These are phyloP conservation scores for Solanum habrochaites DNA, from an alignment of 257 asterid genomes.

Conservation along the genomic window DNA sequence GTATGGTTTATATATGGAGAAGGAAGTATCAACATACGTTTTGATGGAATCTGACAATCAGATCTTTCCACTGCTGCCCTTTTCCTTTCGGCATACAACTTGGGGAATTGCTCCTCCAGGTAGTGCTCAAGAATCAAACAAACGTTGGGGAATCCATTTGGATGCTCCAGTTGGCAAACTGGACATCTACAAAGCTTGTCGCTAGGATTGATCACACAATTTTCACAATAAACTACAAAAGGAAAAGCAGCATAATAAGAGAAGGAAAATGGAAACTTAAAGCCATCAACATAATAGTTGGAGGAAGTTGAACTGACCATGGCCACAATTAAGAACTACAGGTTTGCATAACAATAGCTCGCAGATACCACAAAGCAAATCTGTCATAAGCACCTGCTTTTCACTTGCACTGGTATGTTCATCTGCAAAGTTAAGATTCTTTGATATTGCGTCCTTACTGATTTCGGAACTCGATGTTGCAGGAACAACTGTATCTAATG, in stretches of 20 bases:
- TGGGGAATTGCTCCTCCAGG: constrained; percentile 38
- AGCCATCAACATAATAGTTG: neutral
- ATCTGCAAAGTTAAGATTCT: constrained; percentile 1
- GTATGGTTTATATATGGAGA: neutral
- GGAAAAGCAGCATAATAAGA: constrained; percentile 8
- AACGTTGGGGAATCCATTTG: constrained; percentile 44
- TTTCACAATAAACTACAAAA: constrained; percentile 53
- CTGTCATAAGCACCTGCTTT: constrained; percentile 17
- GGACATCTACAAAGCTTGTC: constrained; percentile 44
- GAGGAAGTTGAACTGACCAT: constrained; percentile 26
- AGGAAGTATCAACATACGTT: constrained; percentile 20
- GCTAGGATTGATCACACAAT: constrained; percentile 27
- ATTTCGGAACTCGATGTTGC: constrained; percentile 9
- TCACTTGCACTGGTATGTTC: constrained; percentile 1
- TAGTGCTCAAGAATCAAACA: constrained; percentile 61
- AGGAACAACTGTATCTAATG: neutral
- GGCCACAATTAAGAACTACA: constrained; percentile 71
- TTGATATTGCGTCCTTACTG: neutral
- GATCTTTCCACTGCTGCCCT: constrained; percentile 4
- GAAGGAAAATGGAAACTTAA: neutral
- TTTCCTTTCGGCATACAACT: constrained; percentile 39
- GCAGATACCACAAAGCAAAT: constrained; percentile 50
- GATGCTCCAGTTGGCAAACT: constrained; percentile 46
- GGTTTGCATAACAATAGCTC: constrained; percentile 44
- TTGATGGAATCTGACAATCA: constrained; percentile 17